A percentile compares a stretch with the other conserved stretches of the same genome.
phyloP scores from a whole-genome alignment of 1,139 yeast species.

The Pichia sp. region DNA sequence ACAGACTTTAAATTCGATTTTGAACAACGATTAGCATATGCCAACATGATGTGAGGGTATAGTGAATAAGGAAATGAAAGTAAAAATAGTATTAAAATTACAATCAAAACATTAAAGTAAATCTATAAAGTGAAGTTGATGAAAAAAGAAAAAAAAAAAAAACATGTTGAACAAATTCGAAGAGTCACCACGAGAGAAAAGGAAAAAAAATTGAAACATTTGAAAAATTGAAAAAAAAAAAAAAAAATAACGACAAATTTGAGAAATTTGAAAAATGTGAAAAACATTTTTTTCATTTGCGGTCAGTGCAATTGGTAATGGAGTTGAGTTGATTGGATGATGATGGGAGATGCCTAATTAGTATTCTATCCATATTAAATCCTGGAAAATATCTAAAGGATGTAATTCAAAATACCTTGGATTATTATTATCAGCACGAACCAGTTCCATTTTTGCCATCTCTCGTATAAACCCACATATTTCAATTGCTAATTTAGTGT shows the following conservation, averaged over 20 bases:
- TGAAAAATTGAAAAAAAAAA: too few relatives aligned
- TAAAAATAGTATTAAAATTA: too few relatives aligned
- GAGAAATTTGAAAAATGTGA: too few relatives aligned
- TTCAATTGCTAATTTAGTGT: constrained; percentile 15
- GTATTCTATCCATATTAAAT: too few relatives aligned
- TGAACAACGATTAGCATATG: constrained; percentile 7
- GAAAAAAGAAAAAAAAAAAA: background rate
- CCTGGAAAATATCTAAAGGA: constrained; percentile 16
- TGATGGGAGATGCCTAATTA: background rate
- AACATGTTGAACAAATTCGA: background rate
- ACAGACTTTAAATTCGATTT: constrained; percentile 4
- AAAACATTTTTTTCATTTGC: too few relatives aligned
- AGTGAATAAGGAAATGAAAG: too few relatives aligned
- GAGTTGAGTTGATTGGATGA: too few relatives aligned
- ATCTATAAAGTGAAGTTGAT: background rate
- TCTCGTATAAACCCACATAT: constrained; percentile 23
- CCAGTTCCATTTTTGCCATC: constrained; percentile 24
- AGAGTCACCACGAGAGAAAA: too few relatives aligned
- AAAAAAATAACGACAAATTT: too few relatives aligned
- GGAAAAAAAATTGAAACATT: too few relatives aligned
- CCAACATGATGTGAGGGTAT: constrained; percentile 7
- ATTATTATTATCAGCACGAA: constrained; percentile 4
- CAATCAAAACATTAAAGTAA: too few relatives aligned
- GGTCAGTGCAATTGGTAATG: too few relatives aligned
- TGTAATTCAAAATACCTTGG: constrained; percentile 15